These are phyloP conservation scores for Chlamydomonas sp. DNA, from an alignment of 139 green algal genomes.

Conservation along the genomic window DNA sequence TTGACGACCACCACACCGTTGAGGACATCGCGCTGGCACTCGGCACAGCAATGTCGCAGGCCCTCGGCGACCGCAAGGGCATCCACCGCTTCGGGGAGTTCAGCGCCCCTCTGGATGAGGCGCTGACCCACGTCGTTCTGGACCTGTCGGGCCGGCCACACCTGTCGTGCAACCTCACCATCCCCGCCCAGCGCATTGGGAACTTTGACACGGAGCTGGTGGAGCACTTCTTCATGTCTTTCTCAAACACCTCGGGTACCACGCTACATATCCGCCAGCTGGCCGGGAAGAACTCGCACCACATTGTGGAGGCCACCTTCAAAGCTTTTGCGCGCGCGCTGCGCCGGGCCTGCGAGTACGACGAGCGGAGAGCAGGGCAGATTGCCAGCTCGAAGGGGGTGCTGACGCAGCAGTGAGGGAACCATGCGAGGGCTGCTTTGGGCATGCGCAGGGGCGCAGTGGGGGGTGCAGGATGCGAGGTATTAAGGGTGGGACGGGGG, in stretches of 20 bases:
- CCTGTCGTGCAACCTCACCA: constrained; percentile 82
- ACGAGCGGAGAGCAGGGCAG: constrained; percentile 81
- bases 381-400: constrained; percentile 94
- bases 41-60: constrained; percentile 69
- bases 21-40: constrained; percentile 95
- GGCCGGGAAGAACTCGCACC: constrained; percentile 95
- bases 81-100: constrained; percentile 98
- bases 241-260: constrained; percentile 93
- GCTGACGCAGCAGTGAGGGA: constrained; percentile 86
- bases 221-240: constrained; percentile 98
- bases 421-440: no score
- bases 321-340: constrained; percentile 98
- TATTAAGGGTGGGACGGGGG: no score
- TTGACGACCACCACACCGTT: constrained; percentile 99
- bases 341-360: constrained; percentile 86
- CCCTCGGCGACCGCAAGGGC: constrained; percentile 93
- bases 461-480: no score
- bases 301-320: constrained; percentile 99
- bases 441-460: no score
- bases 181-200: constrained; percentile 92
- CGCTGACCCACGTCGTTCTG: constrained; percentile 90
- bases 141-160: constrained; percentile 96
- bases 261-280: constrained; percentile 93
- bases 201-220: constrained; percentile 96
- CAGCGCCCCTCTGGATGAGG: constrained; percentile 93